A percentile compares a stretch with the other conserved stretches of the same genome.
These are phyloP conservation scores for Wickerhamomyces ciferrii DNA, from an alignment of 805 yeast species.

Conservation along the genomic window DNA sequence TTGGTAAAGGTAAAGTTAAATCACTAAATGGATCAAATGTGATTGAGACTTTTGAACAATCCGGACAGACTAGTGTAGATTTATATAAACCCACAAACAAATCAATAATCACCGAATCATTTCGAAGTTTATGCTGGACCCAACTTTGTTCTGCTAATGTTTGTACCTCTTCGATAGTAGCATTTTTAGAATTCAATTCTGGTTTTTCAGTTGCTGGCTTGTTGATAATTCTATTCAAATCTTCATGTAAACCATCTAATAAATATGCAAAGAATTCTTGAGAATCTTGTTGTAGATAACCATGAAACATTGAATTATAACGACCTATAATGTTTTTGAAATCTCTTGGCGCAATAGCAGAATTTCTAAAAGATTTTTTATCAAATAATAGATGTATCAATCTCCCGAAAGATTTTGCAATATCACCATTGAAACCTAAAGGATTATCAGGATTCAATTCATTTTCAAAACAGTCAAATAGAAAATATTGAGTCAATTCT, in stretches of 20 bases:
- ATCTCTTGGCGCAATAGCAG: slow-evolving; percentile 48
- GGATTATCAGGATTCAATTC: slow-evolving; percentile 81
- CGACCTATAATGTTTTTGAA: slow-evolving; percentile 78
- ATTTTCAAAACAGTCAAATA: slow-evolving; percentile 47
- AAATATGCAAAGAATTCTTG: slow-evolving; percentile 89
- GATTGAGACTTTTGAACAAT: slow-evolving; percentile 69
- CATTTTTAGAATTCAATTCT: slow-evolving; percentile 61
- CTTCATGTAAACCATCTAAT: slow-evolving; percentile 88
- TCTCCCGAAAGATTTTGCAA: slow-evolving; percentile 71
- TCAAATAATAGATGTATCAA: slow-evolving; percentile 58
- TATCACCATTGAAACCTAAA: slow-evolving; percentile 76
- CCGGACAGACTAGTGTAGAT: slow-evolving; percentile 86
- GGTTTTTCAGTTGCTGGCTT: slow-evolving; percentile 92
- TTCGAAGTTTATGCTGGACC: slow-evolving; percentile 72
- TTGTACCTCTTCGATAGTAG: slow-evolving; percentile 44
- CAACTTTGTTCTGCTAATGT: slow-evolving; percentile 72
- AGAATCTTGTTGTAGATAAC: slow-evolving; percentile 86
- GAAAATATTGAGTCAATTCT: slow-evolving; percentile 72
- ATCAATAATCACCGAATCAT: slow-evolving; percentile 81
- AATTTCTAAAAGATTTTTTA: slow-evolving; percentile 12
- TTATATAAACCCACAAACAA: slow-evolving; percentile 88
- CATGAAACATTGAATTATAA: slow-evolving; percentile 72
- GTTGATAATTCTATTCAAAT: slow-evolving; percentile 71
- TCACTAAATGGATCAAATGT: slow-evolving; percentile 95
- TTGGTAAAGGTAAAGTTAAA: slow-evolving; percentile 84